These are phyloP conservation scores for Pseudogymnoascus sp. DNA, from an alignment of 2,329 filamentous ascomycete genomes.

Conservation along the genomic window DNA sequence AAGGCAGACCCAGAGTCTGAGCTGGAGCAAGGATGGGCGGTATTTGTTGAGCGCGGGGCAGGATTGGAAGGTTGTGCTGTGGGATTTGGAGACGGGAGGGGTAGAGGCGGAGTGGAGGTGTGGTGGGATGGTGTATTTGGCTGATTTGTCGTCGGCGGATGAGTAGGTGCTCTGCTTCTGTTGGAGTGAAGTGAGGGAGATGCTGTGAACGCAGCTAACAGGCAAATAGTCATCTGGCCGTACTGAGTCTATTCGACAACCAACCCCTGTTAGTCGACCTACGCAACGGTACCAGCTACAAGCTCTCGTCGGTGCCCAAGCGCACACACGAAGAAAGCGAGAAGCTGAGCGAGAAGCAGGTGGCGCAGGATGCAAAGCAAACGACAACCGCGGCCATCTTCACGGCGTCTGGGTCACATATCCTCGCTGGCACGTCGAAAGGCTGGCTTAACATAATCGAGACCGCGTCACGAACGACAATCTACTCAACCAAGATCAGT, in stretches of 20 bases:
- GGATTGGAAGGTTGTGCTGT: constrained; percentile 93
- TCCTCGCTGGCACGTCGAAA: constrained; percentile 88
- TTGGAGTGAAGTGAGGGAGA: not conserved
- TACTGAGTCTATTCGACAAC: constrained; percentile 89
- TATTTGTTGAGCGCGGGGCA: constrained; percentile 80
- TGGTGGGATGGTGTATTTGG: constrained; percentile 88
- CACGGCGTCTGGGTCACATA: constrained; percentile 75
- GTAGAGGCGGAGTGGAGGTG: constrained; percentile 69
- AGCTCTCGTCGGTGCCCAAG: constrained; percentile 71
- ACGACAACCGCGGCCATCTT: constrained; percentile 91
- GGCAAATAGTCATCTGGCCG: constrained; percentile 63
- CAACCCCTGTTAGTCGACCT: constrained; percentile 83
- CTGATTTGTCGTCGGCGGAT: constrained; percentile 86
- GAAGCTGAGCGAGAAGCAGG: constrained; percentile 69
- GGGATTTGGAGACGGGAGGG: constrained; percentile 70
- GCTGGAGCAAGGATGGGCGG: constrained; percentile 87
- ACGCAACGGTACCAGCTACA: constrained; percentile 60
- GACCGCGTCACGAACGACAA: constrained; percentile 67
- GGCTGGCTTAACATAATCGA: constrained; percentile 96
- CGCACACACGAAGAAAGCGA: constrained; percentile 63
- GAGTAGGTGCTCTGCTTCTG: constrained; percentile 49
- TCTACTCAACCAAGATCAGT: constrained; percentile 84
- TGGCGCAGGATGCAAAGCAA: constrained; percentile 86
- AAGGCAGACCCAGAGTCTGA: constrained; percentile 85
- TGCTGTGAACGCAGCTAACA: not conserved